Base-by-base conservation (phyloP, 2,329 filamentous ascomycete genomes). In the Beauveria australis region DNA sequence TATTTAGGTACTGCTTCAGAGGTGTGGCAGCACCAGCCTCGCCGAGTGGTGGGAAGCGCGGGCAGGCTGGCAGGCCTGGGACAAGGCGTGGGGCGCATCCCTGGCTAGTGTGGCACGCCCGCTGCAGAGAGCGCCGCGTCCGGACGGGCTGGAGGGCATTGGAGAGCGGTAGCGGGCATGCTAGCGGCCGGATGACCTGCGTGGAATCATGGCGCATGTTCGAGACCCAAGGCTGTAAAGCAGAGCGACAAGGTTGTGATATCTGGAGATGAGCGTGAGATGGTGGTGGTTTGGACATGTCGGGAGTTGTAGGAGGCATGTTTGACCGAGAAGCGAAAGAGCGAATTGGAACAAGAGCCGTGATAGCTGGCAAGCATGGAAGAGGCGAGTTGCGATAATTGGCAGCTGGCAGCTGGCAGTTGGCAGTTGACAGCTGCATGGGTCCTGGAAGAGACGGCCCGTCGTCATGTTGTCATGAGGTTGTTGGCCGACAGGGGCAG, bases 91-190 rank as follows among this genome's bases (percentile, higher is more conserved):
- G 56, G 56, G 56, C 56, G 19, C 37, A 33, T 53, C 47, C 56
- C 56, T 59, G 48, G 47, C 26, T 52, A 52, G 56, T 59, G 56
- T 59, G 56, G 56, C 48, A 59, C 47, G 48, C 48, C 46, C 33
- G 48, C 56, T 59, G 56, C 56, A 59, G 52, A 59, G 48, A 59
- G 37, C 56, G 48, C 56, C 56, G 47, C 8, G 56, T 59, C 47
- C 56, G 56, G 56, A 59, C 56, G 37, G 33, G 56, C 48, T 59
- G 40, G 56, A 52, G 56, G 47, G 26, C 16, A n/a, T 18, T 51
- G 37, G 37, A 46, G 37, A 26, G 56, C 56, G 48, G 56, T 59
- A 59, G 56, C 56, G 48, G 55, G 40, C 44, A 52, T 19, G 40
- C 37, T 59, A 53, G 48, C 40, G 56, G 56, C 24, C 56, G 56